Evolutionary conservation across 495 filamentous ascomycete genomes (phyloP).

Genomic region (Aspergillus nanangensis): DNA sequence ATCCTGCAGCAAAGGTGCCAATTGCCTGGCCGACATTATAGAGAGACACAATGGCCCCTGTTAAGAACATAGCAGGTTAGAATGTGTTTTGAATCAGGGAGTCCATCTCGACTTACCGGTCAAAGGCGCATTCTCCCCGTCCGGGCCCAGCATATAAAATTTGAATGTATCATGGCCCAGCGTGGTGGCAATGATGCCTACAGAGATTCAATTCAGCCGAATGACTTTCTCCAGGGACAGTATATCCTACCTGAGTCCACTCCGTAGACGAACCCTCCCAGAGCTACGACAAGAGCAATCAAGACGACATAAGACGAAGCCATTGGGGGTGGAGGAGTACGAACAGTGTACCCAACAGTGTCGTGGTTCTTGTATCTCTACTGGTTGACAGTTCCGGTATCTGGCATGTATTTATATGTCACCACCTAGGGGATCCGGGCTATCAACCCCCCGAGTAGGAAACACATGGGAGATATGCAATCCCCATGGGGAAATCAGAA

Average conservation of each 20-base stretch:
- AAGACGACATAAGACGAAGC: slow-evolving; percentile 4
- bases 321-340: slow-evolving; percentile 1
- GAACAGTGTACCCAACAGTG: too few relatives aligned
- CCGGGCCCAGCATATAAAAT: slow-evolving; percentile 18
- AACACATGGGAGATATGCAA: not conserved
- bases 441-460: slow-evolving; percentile 1
- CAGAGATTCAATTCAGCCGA: not conserved
- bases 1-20: slow-evolving; percentile 20
- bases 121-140: slow-evolving; percentile 13
- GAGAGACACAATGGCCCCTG: slow-evolving; percentile 27
- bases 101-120: slow-evolving; percentile 6
- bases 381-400: not conserved
- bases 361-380: not conserved
- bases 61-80: not conserved
- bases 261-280: slow-evolving; percentile 11
- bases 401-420: slow-evolving; percentile 4
- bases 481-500: not conserved
- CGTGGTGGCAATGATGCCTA: slow-evolving; percentile 26
- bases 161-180: slow-evolving; percentile 25
- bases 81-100: not conserved
- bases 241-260: slow-evolving; percentile 7
- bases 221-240: not conserved
- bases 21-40: slow-evolving; percentile 25
- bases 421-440: not conserved
- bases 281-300: slow-evolving; percentile 9